Evolutionary conservation across 495 filamentous ascomycete species (phyloP).

Genomic region (Lasiosphaeria hispida): DNA sequence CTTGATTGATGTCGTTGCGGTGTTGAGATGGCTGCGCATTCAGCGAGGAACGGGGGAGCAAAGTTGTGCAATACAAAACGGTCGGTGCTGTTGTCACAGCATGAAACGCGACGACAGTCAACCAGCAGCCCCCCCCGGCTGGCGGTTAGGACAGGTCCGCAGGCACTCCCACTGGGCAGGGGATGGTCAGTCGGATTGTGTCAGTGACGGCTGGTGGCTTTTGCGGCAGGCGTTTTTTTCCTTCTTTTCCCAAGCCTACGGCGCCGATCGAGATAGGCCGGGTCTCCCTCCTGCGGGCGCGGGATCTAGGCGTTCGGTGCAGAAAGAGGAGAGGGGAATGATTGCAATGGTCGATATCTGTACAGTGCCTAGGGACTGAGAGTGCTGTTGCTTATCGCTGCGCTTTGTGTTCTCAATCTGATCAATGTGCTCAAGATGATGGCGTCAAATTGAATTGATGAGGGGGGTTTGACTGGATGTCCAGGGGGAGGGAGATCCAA

Average conservation of each 20-base stretch:
- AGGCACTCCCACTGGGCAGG: background rate
- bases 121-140: slow-evolving; percentile 10
- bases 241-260: background rate
- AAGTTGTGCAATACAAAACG: slow-evolving; percentile 9
- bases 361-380: background rate
- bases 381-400: slow-evolving; percentile 16
- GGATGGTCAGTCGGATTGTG: slow-evolving; percentile 5
- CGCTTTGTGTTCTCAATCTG: slow-evolving; percentile 1
- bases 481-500: background rate
- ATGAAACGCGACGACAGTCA: slow-evolving; percentile 23
- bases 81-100: slow-evolving; percentile 26
- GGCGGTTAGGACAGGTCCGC: slow-evolving; percentile 3
- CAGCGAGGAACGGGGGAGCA: slow-evolving; percentile 4
- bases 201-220: slow-evolving; percentile 2
- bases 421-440: background rate
- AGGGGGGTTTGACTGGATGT: slow-evolving; percentile 3
- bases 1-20: slow-evolving; percentile 4
- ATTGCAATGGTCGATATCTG: slow-evolving; percentile 9
- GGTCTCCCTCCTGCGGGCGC: background rate
- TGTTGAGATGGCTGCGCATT: background rate
- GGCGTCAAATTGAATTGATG: background rate
- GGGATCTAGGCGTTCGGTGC: background rate
- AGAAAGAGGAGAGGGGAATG: background rate
- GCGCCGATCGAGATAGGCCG: slow-evolving; percentile 6
- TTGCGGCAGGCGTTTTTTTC: slow-evolving; percentile 1